Percentiles rank a stretch among this genome's conserved stretches.
These are phyloP conservation scores for Apiospora phragmitis DNA, from an alignment of 2,329 filamentous ascomycete genomes.

Conservation along the genomic window DNA sequence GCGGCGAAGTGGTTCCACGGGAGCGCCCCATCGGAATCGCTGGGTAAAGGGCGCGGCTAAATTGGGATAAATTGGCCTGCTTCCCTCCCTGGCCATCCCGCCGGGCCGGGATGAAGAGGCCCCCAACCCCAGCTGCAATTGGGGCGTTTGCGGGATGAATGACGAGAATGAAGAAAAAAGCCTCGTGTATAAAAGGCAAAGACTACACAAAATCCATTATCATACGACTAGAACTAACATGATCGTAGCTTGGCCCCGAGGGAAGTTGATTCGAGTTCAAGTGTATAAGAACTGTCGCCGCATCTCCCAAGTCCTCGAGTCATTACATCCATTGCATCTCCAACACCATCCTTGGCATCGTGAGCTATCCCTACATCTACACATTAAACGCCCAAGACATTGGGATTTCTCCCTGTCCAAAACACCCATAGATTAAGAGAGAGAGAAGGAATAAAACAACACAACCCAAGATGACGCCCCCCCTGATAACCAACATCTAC, in stretches of 20 bases:
- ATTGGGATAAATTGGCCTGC: constrained; percentile 17
- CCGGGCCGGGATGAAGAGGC: constrained; percentile 8
- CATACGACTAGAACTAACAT: not conserved
- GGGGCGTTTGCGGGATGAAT: not conserved
- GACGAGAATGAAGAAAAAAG: not conserved
- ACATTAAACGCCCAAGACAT: not conserved
- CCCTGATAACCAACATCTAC: constrained; percentile 74
- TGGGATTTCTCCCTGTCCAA: not conserved
- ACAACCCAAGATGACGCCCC: constrained; percentile 46
- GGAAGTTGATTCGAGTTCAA: not conserved
- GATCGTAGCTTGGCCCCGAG: not conserved
- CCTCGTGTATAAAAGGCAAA: not conserved
- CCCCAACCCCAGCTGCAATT: not conserved
- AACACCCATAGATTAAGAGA: not conserved
- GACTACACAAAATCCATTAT: not conserved
- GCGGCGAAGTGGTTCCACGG: not conserved
- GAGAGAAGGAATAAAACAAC: not conserved
- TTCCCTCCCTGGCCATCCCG: constrained; percentile 9
- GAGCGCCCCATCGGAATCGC: constrained; percentile 2
- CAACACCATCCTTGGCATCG: constrained; percentile 22
- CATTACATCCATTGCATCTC: not conserved
- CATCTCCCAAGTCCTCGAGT: not conserved
- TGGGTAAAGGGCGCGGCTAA: constrained; percentile 18
- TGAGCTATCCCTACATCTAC: not conserved
- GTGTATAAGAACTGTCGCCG: not conserved